Conservation (phyloP, 768 basidiomycete species). For the Leccinum broughii region DNA sequence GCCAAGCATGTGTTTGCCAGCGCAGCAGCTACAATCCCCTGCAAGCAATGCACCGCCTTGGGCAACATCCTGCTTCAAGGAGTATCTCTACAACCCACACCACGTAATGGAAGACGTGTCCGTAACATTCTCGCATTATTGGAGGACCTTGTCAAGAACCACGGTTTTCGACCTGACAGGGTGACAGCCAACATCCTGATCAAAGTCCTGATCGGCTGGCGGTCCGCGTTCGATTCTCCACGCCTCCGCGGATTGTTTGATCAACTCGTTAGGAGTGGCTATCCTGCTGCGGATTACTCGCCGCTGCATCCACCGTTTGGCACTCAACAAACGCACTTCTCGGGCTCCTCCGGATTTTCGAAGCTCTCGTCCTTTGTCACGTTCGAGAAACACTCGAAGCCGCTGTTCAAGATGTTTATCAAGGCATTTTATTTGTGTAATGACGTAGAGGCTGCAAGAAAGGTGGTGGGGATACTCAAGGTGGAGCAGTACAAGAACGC, state of each 20-base stretch:
- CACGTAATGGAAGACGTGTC: slow-evolving; percentile 47
- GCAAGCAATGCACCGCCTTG: slow-evolving; percentile 40
- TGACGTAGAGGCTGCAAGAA: slow-evolving; percentile 54
- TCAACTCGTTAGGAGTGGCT: slow-evolving; percentile 58
- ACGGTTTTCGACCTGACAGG: slow-evolving; percentile 61
- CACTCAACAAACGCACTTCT: slow-evolving; percentile 28
- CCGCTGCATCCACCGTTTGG: slow-evolving; percentile 45
- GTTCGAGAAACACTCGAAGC: slow-evolving; percentile 60
- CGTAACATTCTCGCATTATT: slow-evolving; percentile 42
- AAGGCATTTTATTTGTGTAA: slow-evolving; percentile 57
- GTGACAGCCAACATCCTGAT: slow-evolving; percentile 71
- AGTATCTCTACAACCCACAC: slow-evolving; percentile 31
- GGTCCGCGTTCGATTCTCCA: slow-evolving; percentile 38
- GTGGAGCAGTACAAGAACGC: slow-evolving; percentile 31
- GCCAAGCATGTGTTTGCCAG: slow-evolving; percentile 45
- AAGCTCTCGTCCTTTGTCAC: slow-evolving; percentile 45
- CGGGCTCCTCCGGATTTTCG: slow-evolving; percentile 33
- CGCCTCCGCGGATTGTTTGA: slow-evolving; percentile 63
- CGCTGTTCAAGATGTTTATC: slow-evolving; percentile 74
- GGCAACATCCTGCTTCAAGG: slow-evolving; percentile 62
- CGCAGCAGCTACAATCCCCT: slow-evolving; percentile 31
- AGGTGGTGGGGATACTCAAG: slow-evolving; percentile 56
- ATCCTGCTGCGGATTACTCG: slow-evolving; percentile 41
- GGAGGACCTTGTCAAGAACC: slow-evolving; percentile 41
- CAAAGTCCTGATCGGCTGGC: slow-evolving; percentile 59